Conservation (phyloP, 202 grass and related monocot genomes). For the Schoenoplectus tabernaemontani region DNA sequence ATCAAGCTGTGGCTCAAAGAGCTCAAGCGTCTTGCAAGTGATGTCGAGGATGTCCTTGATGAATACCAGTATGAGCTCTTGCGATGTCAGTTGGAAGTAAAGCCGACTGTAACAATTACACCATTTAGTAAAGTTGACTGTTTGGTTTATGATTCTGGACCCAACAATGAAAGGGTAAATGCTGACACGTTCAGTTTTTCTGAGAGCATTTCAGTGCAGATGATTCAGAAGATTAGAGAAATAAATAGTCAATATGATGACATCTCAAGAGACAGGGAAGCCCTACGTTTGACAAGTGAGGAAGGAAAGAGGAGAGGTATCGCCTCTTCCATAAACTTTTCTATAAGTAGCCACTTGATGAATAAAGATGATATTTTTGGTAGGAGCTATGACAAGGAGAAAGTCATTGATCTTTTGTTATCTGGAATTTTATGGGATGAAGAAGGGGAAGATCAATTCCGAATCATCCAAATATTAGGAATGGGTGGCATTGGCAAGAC, state of each 20-base stretch:
- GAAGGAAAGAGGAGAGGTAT: constrained; percentile 3
- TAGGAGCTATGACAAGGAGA: constrained; percentile 9
- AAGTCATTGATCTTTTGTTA: not conserved
- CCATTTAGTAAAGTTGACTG: not conserved
- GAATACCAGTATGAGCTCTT: constrained; percentile 24
- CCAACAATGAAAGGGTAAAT: not conserved
- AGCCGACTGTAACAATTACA: not conserved
- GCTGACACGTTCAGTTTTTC: not conserved
- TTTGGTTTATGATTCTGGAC: not conserved
- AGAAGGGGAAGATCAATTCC: not conserved
- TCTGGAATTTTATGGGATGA: not conserved
- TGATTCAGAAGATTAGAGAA: constrained; percentile 18
- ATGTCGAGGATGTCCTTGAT: constrained; percentile 22
- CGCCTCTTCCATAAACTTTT: not conserved
- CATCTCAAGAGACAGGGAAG: constrained; percentile 18
- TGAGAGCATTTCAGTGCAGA: not conserved
- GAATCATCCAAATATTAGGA: constrained; percentile 35
- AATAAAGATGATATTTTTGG: constrained; percentile 24
- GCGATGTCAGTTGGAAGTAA: not conserved
- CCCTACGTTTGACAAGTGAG: constrained; percentile 6
- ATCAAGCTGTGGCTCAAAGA: constrained; percentile 19
- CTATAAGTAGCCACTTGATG: constrained; percentile 18
- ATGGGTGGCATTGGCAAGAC: constrained; percentile 51
- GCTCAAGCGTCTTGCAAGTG: constrained; percentile 18
- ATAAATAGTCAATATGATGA: constrained; percentile 23